These are phyloP conservation scores for Magnusiomyces starmeri DNA, from an alignment of 1,139 yeast genomes.

Conservation along the genomic window DNA sequence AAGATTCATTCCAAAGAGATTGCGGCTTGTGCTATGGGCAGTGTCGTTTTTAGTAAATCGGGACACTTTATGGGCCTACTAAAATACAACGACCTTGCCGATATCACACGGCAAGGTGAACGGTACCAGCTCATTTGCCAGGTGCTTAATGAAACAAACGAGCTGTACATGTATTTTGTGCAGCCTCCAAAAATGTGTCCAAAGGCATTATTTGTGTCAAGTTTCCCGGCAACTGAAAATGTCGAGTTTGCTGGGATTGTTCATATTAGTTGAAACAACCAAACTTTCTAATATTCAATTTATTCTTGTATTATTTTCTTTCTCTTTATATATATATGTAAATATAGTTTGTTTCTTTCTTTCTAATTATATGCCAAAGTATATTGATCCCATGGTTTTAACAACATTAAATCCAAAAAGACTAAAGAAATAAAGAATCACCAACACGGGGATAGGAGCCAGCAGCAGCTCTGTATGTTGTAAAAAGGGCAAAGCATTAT, in stretches of 20 bases:
- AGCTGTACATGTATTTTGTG: constrained; percentile 2
- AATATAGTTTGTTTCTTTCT: not conserved
- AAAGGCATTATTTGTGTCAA: not conserved
- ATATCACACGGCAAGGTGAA: not conserved
- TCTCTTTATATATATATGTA: not conserved
- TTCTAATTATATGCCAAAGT: constrained; percentile 39
- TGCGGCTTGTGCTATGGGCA: not conserved
- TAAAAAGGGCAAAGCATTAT: constrained; percentile 73
- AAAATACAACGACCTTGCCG: not conserved
- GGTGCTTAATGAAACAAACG: not conserved
- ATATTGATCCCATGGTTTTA: constrained; percentile 56
- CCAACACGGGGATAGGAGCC: constrained; percentile 47
- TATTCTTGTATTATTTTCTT: not conserved
- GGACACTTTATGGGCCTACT: constrained; percentile 1
- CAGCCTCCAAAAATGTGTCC: constrained; percentile 6
- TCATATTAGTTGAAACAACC: not conserved
- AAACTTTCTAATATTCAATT: not conserved
- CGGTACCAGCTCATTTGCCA: constrained; percentile 6
- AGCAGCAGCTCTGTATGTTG: constrained; percentile 52
- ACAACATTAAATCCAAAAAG: constrained; percentile 67
- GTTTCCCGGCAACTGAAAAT: not conserved
- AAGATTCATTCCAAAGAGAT: not conserved
- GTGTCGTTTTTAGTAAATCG: not conserved
- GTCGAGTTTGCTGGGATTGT: constrained; percentile 5
- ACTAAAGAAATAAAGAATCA: constrained; percentile 32